Base-by-base conservation (phyloP, 2,329 filamentous ascomycete species). In the Grosmannia penicillata region DNA sequence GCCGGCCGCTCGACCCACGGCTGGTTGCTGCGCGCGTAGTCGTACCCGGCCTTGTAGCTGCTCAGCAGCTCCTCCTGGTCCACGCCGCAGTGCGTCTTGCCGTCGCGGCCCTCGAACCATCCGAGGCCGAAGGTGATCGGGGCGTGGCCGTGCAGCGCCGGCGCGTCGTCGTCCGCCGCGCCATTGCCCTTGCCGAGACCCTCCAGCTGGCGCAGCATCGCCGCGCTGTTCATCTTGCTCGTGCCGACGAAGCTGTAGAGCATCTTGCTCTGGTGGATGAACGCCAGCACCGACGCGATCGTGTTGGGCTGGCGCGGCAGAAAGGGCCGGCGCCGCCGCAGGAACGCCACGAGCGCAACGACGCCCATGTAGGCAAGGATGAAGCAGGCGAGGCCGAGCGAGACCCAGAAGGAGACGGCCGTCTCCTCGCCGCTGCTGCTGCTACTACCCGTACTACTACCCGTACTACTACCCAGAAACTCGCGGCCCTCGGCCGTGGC, bases 221-320 rank as follows among this genome's bases (percentile, higher is more conserved):
- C 58, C 13, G 62, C 58, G 38, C 69, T 73, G 47, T 65, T 70
- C 36, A 77, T 57, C 56, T 72, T 72, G 43, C 77, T 71, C 18
- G 78, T 84, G 30, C 72, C 75, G 13, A 83, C 76, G 55, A 87
- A 87, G 50, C 75, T 72, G 45, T 75, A 76, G 33, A 87, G 60
- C 82, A 87, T 86, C 57, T 81, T 82, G 54, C 72, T 79, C 58
- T 85, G 80, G 56, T 87, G 78, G 43, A 87, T 81, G 51, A 80
- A 87, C 0, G 79, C 80, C 38, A 89, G 63, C 38, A 86, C 72
- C 31, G 72, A 77, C 2, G 81, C 76, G 48, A 89, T 86, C 17
- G 81, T 85, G 48, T 78, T 83, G 4, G 82, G 81, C 60, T 86
- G 79, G 5, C 82, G 71, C 1, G 82, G 82, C 40, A 87, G 61